Percentiles rank a stretch among this genome's conserved stretches.
These are phyloP conservation scores for Tylopilus rubrobrunneus DNA, from an alignment of 768 basidiomycete genomes.

Conservation along the genomic window DNA sequence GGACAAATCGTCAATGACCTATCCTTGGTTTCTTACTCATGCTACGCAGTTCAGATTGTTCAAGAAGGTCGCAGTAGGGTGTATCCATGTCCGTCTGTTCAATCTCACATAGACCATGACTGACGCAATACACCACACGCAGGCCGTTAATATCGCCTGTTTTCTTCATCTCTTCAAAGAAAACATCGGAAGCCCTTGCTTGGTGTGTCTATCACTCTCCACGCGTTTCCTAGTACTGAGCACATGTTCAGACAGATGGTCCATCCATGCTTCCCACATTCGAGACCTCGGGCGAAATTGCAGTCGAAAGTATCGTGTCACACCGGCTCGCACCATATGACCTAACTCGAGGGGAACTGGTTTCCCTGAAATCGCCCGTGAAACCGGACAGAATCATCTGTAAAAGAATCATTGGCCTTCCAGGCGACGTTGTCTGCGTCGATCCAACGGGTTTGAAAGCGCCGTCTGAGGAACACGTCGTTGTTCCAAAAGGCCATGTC, in stretches of 20 bases:
- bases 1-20: constrained; percentile 10
- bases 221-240: not conserved
- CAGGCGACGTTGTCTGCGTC: constrained; percentile 85
- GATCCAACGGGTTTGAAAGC: constrained; percentile 73
- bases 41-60: constrained; percentile 10
- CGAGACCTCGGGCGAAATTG: constrained; percentile 51
- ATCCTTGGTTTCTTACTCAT: constrained; percentile 12
- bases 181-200: constrained; percentile 54
- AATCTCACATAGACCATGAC: not conserved
- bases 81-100: constrained; percentile 25
- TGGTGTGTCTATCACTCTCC: constrained; percentile 35
- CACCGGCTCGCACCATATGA: constrained; percentile 45
- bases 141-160: constrained; percentile 56
- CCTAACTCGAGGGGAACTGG: constrained; percentile 71
- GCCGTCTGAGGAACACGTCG: constrained; percentile 67
- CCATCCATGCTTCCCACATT: constrained; percentile 84
- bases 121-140: constrained; percentile 17
- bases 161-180: constrained; percentile 60
- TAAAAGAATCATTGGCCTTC: constrained; percentile 87
- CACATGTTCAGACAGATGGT: constrained; percentile 51
- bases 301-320: constrained; percentile 60
- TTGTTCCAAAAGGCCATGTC: constrained; percentile 80
- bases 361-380: constrained; percentile 68
- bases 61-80: constrained; percentile 22
- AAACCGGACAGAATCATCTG: constrained; percentile 67